phyloP scores from a whole-genome alignment of 1,284 basidiomycete species.

The Pseudozyma pruni region DNA sequence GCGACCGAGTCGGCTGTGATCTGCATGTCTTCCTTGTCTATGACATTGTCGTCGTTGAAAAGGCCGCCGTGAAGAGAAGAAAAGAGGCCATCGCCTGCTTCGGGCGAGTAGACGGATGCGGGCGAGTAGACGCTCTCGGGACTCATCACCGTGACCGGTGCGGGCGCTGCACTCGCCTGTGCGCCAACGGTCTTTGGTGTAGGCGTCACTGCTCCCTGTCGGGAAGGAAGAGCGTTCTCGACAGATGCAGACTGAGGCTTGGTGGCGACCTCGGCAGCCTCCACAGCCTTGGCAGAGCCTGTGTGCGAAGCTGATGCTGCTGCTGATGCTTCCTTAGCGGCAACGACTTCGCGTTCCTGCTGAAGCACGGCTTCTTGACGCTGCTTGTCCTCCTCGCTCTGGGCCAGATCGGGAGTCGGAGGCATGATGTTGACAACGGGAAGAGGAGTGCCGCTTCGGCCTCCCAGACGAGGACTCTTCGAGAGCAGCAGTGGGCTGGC shows the following conservation, averaged over 20 bases:
- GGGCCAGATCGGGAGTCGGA: constrained; percentile 55
- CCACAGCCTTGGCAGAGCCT: background rate
- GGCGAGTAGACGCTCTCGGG: constrained; percentile 52
- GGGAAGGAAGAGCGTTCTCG: constrained; percentile 4
- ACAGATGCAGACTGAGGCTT: background rate
- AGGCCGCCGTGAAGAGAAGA: constrained; percentile 29
- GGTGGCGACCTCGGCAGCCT: constrained; percentile 6
- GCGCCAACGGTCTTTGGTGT: constrained; percentile 9
- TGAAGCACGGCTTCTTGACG: constrained; percentile 15
- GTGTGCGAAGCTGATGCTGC: background rate
- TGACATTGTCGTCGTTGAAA: constrained; percentile 5
- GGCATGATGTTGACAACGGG: constrained; percentile 62
- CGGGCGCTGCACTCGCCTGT: background rate
- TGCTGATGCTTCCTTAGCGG: constrained; percentile 3
- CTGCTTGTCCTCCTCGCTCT: constrained; percentile 20
- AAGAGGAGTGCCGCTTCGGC: constrained; percentile 24
- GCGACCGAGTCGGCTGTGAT: constrained; percentile 27
- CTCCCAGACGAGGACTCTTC: constrained; percentile 34
- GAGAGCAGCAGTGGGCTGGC: constrained; percentile 47
- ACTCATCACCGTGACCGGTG: constrained; percentile 13
- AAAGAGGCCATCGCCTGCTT: constrained; percentile 12
- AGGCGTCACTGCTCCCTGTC: constrained; percentile 20
- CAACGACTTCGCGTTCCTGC: constrained; percentile 12
- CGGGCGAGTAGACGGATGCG: constrained; percentile 36
- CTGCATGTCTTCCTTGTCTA: constrained; percentile 30